Evolutionary conservation across 148 eudicot species (phyloP), one percentile per base, ranked within the genome.

Genomic region (Simmondsia chinensis): DNA sequence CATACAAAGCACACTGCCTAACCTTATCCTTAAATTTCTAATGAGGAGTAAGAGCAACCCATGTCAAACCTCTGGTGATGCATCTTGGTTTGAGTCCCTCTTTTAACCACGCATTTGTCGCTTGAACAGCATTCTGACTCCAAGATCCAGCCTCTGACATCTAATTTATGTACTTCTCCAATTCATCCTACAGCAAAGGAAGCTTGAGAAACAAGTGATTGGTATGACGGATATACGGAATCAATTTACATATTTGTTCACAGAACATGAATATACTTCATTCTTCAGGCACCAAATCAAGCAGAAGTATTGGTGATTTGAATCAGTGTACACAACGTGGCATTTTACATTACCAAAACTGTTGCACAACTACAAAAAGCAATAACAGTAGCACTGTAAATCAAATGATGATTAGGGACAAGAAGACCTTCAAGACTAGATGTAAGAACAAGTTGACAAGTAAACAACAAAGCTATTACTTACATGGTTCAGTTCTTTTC

Each of bases 31-130:
- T 70, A 33, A 42, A 87, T 41, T 61, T 75, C 55, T 87, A 86
- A 56, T 66, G 96, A 31, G 96, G 96, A 30, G 83, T 94, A 51
- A 86, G 89, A 27, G 83, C 96, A 16, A 88, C 96, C 96, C 96
- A 87, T 50, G 83, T 87, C 63, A 88, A 71, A 71, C 83, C 96
- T 57, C 96, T 78, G 20, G 96, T 88, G 38, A 88, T 88, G 41
- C 96, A 83, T 32, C 96, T 72, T 38, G 57, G 71, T 43, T 60
- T 68, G 48, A 88, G 48, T 56, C 94, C 96, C 65, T 83, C 94
- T 73, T 68, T 83, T 14, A 88, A 70, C 96, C 96, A 88, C 33
- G 81, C 86, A 65, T 74, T 45, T 43, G 96, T 88, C 52, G 75
- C 60, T 50, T 88, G 96, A 58, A 88, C 72, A 18, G 96, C 96